These are phyloP conservation scores for Biscogniauxia mediterranea DNA, from an alignment of 2,329 filamentous ascomycete species.

Conservation along the genomic window DNA sequence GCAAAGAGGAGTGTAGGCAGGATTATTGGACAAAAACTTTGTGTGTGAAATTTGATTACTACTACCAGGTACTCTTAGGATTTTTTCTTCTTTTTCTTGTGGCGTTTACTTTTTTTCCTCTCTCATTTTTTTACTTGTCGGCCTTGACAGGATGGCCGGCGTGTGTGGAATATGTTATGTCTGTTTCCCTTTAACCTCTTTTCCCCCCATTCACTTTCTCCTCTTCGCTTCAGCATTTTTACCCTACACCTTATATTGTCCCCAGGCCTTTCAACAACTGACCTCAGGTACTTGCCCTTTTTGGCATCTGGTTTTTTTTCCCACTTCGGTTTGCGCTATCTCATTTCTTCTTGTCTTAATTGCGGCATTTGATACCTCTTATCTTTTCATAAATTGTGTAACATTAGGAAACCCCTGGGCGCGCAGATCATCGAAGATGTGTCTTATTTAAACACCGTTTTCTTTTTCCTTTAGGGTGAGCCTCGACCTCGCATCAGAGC, in stretches of 20 bases:
- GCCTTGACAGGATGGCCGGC: neutral
- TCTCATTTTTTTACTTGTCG: neutral
- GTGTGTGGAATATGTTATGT: neutral
- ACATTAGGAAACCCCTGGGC: neutral
- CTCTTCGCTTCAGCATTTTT: neutral
- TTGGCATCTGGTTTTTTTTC: neutral
- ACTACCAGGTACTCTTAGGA: neutral
- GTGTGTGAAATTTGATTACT: neutral
- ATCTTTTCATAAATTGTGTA: neutral
- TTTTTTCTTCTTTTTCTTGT: neutral
- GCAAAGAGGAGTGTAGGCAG: neutral
- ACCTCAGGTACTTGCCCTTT: neutral
- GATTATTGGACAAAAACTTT: neutral
- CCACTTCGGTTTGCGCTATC: neutral
- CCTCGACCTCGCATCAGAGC: too few species aligned
- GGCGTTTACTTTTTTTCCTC: neutral
- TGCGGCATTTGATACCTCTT: neutral
- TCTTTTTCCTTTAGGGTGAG: too few species aligned
- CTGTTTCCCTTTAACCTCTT: neutral
- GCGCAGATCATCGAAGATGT: neutral
- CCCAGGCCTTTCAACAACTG: neutral
- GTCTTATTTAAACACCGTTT: neutral
- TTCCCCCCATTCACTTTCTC: neutral
- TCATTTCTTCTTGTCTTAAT: neutral
- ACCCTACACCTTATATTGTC: neutral